Evolutionary conservation across 768 basidiomycete genomes (phyloP).

Genomic region (Suillus decipiens): DNA sequence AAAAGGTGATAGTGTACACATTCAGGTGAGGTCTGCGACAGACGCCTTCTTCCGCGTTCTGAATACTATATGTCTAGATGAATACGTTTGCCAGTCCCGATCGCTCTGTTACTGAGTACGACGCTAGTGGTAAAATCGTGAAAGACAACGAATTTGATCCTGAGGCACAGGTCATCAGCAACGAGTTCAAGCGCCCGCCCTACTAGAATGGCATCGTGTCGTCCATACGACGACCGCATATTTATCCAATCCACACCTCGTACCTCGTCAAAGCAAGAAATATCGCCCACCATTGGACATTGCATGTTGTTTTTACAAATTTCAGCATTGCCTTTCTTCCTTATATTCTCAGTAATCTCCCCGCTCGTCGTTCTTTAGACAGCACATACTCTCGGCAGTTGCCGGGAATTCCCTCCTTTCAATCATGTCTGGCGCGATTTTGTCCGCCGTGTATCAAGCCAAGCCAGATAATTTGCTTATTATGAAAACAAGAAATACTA

Average conservation of each 20-base stretch:
- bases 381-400: not conserved
- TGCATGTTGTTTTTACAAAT: not conserved
- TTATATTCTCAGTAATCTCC: not conserved
- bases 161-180: conserved; percentile 57
- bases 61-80: conserved; percentile 50
- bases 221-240: not conserved
- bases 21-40: conserved; percentile 45
- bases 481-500: not conserved
- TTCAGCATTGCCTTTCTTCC: not conserved
- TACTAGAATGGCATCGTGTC: conserved; percentile 27
- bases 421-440: not conserved
- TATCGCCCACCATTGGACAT: not conserved
- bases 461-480: not conserved
- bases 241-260: not conserved
- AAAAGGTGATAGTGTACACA: conserved; percentile 55
- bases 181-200: conserved; percentile 65
- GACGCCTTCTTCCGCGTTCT: not conserved
- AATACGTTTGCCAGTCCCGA: conserved; percentile 58
- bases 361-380: not conserved
- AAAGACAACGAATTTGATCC: conserved; percentile 52
- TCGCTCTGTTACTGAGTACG: conserved; percentile 51
- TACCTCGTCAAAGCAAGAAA: not conserved
- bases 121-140: conserved; percentile 54
- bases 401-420: not conserved
- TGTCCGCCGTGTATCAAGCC: not conserved